Evolutionary conservation across 1,139 yeast genomes (phyloP).

Genomic region (Kodamaea arcana): DNA sequence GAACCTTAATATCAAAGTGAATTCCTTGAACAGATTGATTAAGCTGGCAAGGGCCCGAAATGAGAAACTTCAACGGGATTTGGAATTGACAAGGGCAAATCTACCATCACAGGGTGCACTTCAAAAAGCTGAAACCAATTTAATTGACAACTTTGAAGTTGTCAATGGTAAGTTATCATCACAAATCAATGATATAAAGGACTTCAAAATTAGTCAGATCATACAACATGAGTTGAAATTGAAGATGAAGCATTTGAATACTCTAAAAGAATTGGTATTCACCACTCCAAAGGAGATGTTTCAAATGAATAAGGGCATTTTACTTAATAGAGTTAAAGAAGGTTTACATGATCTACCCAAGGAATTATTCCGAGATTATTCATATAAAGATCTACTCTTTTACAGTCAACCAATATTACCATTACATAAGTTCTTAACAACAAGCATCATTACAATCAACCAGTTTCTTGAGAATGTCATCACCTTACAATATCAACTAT

Average conservation of each 20-base stretch:
- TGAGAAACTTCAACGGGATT: conserved; percentile 2
- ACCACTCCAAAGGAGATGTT: too few relatives aligned
- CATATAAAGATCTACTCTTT: conserved; percentile 18
- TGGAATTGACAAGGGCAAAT: conserved; percentile 1
- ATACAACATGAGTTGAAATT: conserved; percentile 25
- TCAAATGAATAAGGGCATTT: too few relatives aligned
- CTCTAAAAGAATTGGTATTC: conserved; percentile 25
- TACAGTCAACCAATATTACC: conserved; percentile 28
- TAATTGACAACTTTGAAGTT: conserved; percentile 8
- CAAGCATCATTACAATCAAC: conserved; percentile 30
- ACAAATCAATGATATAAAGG: conserved; percentile 16
- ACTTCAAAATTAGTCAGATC: conserved; percentile 25
- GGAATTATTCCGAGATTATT: too few relatives aligned
- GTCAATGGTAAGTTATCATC: conserved; percentile 7
- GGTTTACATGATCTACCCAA: too few relatives aligned
- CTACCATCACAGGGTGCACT: background rate
- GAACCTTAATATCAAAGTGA: conserved; percentile 21
- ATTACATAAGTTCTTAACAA: conserved; percentile 26
- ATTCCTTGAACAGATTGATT: conserved; percentile 17
- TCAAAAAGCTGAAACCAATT: background rate
- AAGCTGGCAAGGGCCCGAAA: conserved; percentile 3
- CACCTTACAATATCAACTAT: conserved; percentile 27
- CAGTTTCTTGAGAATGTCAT: conserved; percentile 41
- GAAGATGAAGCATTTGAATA: conserved; percentile 23
- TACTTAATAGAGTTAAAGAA: too few relatives aligned